Evolutionary conservation across 352 stramenopile species (phyloP), one percentile per base, ranked within the genome.

Genomic region (Pythium brachiatum): DNA sequence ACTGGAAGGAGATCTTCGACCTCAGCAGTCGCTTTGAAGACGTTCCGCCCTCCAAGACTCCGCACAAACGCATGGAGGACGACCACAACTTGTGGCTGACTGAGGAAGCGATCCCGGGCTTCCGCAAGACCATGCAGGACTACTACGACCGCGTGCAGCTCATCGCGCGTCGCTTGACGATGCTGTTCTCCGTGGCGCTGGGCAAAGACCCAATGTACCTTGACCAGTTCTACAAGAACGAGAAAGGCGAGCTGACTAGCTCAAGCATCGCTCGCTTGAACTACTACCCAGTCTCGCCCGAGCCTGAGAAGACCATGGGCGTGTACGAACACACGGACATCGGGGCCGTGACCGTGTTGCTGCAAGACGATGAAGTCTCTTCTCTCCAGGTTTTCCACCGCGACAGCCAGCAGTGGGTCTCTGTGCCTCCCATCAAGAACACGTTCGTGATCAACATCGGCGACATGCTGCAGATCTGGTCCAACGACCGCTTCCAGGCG

Each of bases 1-100:
- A 98, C 73, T 97, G 86, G 88, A 98, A 98, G 57, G 82, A 97
- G 57, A 73, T 64, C 11, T 74, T 97, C 13, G 92, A 97, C 77
- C 74, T 77, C 26, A 62, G 64, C 18, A 74, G 72, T 1, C 69
- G 15, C 3, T 56, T 73, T 5, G 73, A 84, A 15, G 73, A 84
- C 36, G 7, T 26, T 15, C 41, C 41, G 41, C 41, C 41, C 41
- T n/a, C 9, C 34, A 13, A 41, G 34, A 41, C 20, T 15, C 3
- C 4, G 38, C 18, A 46, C 38, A 3, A 23, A 15, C 15, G 38
- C 18, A 46, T 46, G 4, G 38, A 46, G 38, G 21, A 46, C 38
- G 21, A 90, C 41, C 72, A 79, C 51, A 98, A 98, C 70, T 84
- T 90, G 65, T 92, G 83, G 81, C 68, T 79, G 5, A 36, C 65